Evolutionary conservation across 2,329 filamentous ascomycete species (phyloP), one percentile per base, ranked within the genome.

Genomic region (Penicillium aurantiogriseum): DNA sequence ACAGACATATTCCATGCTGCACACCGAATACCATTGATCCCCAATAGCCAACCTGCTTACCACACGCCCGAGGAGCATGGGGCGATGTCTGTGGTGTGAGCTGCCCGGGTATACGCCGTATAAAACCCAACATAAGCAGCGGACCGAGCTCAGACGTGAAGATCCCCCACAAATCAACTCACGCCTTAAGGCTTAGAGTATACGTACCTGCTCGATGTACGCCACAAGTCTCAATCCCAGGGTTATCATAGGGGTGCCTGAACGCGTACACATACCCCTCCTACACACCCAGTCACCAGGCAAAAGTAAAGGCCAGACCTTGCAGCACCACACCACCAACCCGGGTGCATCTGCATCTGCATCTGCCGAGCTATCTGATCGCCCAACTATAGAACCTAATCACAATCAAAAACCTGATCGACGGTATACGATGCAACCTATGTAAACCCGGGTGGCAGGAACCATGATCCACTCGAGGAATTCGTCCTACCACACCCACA

Each of bases 231-330:
- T 36, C 17, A 25, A 47, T 42, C 9, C 10, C 11, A 40, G 17
- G 7, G 17, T 29, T 42, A 38, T 46, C 25, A 53, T 45, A 56
- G 40, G 29, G 29, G 54, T 53, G 9, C 42, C 54, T 52, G 49
- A 25, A 15, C 13, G 8, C 19, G 13, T 35, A 29, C 13, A 27
- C 8, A 40, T 15, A 21, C 10, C 25, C 43, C n/a, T 45, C 27
- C 3, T 25, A 23, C n/a, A 19, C 7, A 29, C 5, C 27, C 27
- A 35, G 17, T 43, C 27, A 29, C 21, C 17, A 6, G 53, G 42
- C 23, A n/a, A 13, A 38, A 33, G 31, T 5, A 33, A 44, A 51
- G 19, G 21, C 15, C 23, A 17, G 46, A 27, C 31, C 38, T 33
- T 36, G 53, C 33, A 54, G 38, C 25, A 7, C 23, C 21, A 35